Percentiles rank a stretch among this genome's conserved stretches.
These are phyloP conservation scores for Hydnomerulius pinastri DNA, from an alignment of 768 basidiomycete species.

Conservation along the genomic window DNA sequence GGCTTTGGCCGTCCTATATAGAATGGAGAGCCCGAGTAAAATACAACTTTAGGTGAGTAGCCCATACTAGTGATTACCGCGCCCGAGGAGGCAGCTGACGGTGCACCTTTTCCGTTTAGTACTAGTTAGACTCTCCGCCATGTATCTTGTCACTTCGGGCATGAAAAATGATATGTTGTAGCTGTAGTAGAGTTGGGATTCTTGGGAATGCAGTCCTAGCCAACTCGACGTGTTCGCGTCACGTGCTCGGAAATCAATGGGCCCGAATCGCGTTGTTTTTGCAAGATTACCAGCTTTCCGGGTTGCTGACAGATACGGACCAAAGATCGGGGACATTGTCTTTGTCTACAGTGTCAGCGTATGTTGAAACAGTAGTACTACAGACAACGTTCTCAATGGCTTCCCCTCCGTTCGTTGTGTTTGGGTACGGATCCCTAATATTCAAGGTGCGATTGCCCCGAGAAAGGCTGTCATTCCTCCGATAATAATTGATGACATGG, in stretches of 20 bases:
- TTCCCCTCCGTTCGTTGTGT: slow-evolving; percentile 62
- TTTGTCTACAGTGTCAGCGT: too few relatives aligned
- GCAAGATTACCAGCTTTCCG: too few relatives aligned
- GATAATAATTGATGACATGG: background rate
- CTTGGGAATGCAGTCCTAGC: too few relatives aligned
- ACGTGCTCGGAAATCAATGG: background rate
- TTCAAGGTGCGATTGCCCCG: slow-evolving; percentile 70
- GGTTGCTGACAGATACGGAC: too few relatives aligned
- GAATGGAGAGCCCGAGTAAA: slow-evolving; percentile 62
- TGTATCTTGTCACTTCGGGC: too few relatives aligned
- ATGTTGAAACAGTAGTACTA: background rate
- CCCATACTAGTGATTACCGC: too few relatives aligned
- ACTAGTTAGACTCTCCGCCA: slow-evolving; percentile 2
- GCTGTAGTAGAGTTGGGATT: background rate
- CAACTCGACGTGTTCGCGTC: background rate
- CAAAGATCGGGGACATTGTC: too few relatives aligned
- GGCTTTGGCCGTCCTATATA: slow-evolving; percentile 59
- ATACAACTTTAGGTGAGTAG: slow-evolving; percentile 52
- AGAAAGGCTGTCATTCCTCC: background rate
- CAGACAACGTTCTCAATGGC: slow-evolving; percentile 2
- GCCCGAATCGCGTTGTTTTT: background rate
- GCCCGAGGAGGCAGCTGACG: background rate
- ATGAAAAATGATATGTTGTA: too few relatives aligned
- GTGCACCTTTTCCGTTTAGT: background rate
- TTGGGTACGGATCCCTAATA: slow-evolving; percentile 92